These are phyloP conservation scores for Schizosaccharomyces osmophilus DNA, from an alignment of 805 yeast species.

Conservation along the genomic window DNA sequence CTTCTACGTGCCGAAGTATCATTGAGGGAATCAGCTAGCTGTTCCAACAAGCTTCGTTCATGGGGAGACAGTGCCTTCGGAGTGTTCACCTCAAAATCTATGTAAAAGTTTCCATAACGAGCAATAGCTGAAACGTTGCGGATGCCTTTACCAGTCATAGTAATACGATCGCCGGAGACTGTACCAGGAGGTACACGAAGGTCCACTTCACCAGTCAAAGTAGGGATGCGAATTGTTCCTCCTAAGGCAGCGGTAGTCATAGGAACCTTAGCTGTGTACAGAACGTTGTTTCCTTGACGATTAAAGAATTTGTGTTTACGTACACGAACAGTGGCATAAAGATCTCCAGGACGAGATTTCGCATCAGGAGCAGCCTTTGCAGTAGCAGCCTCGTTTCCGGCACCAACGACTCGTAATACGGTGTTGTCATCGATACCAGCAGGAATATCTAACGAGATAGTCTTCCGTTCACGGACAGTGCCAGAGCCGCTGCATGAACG, in stretches of 20 bases:
- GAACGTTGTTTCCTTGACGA: constrained; percentile 41
- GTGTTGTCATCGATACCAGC: constrained; percentile 74
- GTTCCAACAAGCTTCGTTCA: constrained; percentile 74
- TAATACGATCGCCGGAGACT: constrained; percentile 45
- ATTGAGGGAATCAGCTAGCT: constrained; percentile 71
- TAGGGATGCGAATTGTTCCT: constrained; percentile 75
- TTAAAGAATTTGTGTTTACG: constrained; percentile 46
- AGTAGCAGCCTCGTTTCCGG: constrained; percentile 64
- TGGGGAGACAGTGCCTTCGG: constrained; percentile 46
- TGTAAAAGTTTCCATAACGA: constrained; percentile 52
- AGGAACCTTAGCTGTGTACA: constrained; percentile 43
- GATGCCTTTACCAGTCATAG: constrained; percentile 69
- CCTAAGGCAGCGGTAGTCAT: constrained; percentile 95
- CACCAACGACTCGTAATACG: constrained; percentile 58
- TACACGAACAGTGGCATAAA: constrained; percentile 59
- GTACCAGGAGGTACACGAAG: constrained; percentile 68
- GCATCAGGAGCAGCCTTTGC: constrained; percentile 36
- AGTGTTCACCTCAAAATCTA: constrained; percentile 45
- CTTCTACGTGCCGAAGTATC: constrained; percentile 20
- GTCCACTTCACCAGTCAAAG: constrained; percentile 60
- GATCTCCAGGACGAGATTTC: constrained; percentile 63
- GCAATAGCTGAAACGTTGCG: constrained; percentile 30
- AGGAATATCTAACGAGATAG: constrained; percentile 67
- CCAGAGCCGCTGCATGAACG: constrained; percentile 73
- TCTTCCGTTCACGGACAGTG: constrained; percentile 37